Evolutionary conservation across 1,284 basidiomycete genomes (phyloP), one percentile per base, ranked within the genome.

Genomic region (Tausonia pullulans): DNA sequence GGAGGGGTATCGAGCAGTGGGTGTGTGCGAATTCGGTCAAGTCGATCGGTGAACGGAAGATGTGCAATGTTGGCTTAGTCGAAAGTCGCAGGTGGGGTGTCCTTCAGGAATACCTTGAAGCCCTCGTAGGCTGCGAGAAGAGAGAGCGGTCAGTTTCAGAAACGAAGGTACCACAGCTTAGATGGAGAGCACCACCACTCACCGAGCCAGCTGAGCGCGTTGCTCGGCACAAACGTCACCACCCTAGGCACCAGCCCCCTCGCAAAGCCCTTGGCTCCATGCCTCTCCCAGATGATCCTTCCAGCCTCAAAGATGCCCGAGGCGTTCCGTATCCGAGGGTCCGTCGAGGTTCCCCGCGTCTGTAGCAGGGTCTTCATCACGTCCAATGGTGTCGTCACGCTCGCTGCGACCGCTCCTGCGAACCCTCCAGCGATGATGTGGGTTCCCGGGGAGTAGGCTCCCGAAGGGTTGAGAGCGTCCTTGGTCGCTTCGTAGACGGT

Each of bases 281-380:
- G 90, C 69, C 88, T 80, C 70, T 79, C 78, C 83, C 87, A 87
- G 67, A 99, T 96, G 69, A 98, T 87, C 71, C 83, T 81, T 72
- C 93, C 84, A 5, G 96, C 96, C 73, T 96, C 90, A 65, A 81
- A 67, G 86, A 98, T 93, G 8, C 94, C 90, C 44, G 81, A 81
- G 14, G 87, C 88, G 69, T 84, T 83, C 68, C 93, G 82, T 71
- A 99, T 95, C 74, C 90, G 85, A 8, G 81, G 74, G 72, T 98
- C 94, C 4, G 79, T 76, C 46, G 88, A 87, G 41, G 85, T 85
- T 40, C 96, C 96, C 65, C 93, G 82, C 43, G 96, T 98, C 77
- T 99, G 96, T 48, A 99, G 78, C 69, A 96, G 83, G 51, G 92
- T 96, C 81, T 99, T 99, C 69, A 93, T 92, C n/a, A 99, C 96